Evolutionary conservation across 177 flowering plant genomes (phyloP), one percentile per base, ranked within the genome.

Genomic region (Vitis hybrid): DNA sequence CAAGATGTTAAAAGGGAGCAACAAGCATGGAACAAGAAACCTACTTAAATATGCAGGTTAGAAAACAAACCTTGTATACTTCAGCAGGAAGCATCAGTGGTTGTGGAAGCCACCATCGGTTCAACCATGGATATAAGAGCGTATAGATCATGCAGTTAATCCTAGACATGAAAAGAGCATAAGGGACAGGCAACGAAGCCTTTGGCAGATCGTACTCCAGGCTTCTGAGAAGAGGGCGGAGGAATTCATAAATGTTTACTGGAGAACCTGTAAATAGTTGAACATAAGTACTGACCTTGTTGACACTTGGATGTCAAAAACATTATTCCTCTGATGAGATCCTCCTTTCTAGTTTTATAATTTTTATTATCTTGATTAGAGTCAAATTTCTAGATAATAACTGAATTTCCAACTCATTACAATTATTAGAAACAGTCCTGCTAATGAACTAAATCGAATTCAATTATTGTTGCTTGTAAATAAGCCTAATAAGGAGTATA

Each of bases 1-100:
- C 46, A 35, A 35, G 46, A 35, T 35, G 46, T 35, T 35, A 35
- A 35, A 35, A 35, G 46, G 46, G 1, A 35, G 46, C 46, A 35
- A 35, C 46, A 35, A 6, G 46, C 7, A 35, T 35, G 46, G 46
- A 35, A 35, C 46, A 35, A 5, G 7, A 35, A 35, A 35, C 46
- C 46, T 6, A 35, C 46, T 35, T 35, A 35, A 35, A 35, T 35
- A 35, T 5, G 46, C 46, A 35, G 46, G 46, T 18, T 46, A n/a
- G 13, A 11, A 64, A 64, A 62, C 40, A 24, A 5, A 92, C 98
- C 99, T 95, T 91, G 84, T 90, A 85, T n/a, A 86, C 96, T 88
- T 93, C 99, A 70, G 93, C 83, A 54, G 98, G 98, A 74, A 93
- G 98, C 69, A 95, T 78, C 18, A 95, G 52, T 11, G 99, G 99